Evolutionary conservation across 2,329 filamentous ascomycete species (phyloP), one percentile per base, ranked within the genome.

Genomic region (Hymenoscyphus linearis): DNA sequence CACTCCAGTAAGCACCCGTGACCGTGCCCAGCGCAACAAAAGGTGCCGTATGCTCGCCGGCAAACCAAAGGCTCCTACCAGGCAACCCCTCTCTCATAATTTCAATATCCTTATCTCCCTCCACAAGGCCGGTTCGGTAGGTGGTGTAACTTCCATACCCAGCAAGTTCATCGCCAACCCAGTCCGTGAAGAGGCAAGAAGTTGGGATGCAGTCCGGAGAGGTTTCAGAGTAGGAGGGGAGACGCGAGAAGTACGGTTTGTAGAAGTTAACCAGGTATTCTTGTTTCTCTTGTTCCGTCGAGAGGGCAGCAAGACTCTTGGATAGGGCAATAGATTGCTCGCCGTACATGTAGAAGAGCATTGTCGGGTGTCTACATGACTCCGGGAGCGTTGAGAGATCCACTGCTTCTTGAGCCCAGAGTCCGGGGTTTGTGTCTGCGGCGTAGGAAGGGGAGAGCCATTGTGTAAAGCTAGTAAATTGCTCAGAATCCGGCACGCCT

Each of bases 1-100:
- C 93, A 72, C 89, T 91, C 91, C 91, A 96, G 74, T 91, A 97
- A 12, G 93, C 93, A 0, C 93, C 93, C 0, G 91, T 96, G 13
- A 88, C 89, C 4, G 93, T 97, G 0, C 93, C 93, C 64, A 97
- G 74, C 12, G 90, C 92, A 31, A 96, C 86, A 77, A 96, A 96
- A 4, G 93, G 92, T 59, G 91, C 88, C 25, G 91, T 96, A 76
- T 90, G 87, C 72, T 91, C 87, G 0, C 87, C 88, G 0, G 87
- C 87, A 71, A 91, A 81, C 88, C 87, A 90, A 1, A 72, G 14
- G 34, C 64, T 62, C 18, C 66, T 64, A 0, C 62, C 68, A 0
- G 67, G 66, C 1, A 90, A 65, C 5, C 81, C 79, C 25, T 74
- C 71, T 25, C 77, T 75, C 36, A 84, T 72, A 13, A 71, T 71